Conservation (phyloP, 225 moss, liverwort and hornwort genomes). For the Takakia lepidozioides region DNA sequence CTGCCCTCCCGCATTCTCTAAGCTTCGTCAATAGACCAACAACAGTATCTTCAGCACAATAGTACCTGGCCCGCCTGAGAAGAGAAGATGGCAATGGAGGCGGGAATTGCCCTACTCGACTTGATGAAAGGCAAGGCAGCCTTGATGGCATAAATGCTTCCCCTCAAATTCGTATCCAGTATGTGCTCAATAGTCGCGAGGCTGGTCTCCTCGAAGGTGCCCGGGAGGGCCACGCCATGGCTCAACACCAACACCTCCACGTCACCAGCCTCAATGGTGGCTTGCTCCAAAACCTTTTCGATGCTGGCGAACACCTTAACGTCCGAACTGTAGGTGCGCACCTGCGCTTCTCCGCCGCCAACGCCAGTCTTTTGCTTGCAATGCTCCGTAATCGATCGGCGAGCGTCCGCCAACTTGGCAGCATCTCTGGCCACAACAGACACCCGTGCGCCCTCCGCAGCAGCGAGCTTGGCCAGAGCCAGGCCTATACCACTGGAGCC, state of each 20-base stretch:
- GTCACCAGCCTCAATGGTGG: constrained; percentile 49
- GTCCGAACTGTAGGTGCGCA: constrained; percentile 59
- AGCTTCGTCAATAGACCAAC: too few species aligned
- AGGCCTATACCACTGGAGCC: constrained; percentile 95
- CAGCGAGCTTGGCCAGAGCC: constrained; percentile 63
- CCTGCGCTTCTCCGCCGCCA: constrained; percentile 17
- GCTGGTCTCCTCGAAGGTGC: constrained; percentile 47
- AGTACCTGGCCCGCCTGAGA: constrained; percentile 77
- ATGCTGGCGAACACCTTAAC: constrained; percentile 57
- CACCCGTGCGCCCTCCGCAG: constrained; percentile 46
- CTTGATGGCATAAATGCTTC: constrained; percentile 61
- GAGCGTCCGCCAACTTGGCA: constrained; percentile 58
- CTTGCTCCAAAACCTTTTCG: constrained; percentile 42
- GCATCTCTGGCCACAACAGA: constrained; percentile 64
- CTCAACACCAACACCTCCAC: constrained; percentile 66
- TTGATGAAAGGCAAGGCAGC: constrained; percentile 66
- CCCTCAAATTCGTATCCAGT: constrained; percentile 80
- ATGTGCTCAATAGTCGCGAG: constrained; percentile 51
- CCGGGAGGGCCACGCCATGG: constrained; percentile 55
- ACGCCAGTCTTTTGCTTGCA: constrained; percentile 10
- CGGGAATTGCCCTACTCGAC: constrained; percentile 42
- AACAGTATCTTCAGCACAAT: too few species aligned
- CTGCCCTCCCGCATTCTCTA: too few species aligned
- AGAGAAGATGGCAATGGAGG: constrained; percentile 59
- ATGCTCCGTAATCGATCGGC: constrained; percentile 27